Conservation (phyloP, 176 grass and related monocot genomes). For the Bothriochloa decipiens region DNA sequence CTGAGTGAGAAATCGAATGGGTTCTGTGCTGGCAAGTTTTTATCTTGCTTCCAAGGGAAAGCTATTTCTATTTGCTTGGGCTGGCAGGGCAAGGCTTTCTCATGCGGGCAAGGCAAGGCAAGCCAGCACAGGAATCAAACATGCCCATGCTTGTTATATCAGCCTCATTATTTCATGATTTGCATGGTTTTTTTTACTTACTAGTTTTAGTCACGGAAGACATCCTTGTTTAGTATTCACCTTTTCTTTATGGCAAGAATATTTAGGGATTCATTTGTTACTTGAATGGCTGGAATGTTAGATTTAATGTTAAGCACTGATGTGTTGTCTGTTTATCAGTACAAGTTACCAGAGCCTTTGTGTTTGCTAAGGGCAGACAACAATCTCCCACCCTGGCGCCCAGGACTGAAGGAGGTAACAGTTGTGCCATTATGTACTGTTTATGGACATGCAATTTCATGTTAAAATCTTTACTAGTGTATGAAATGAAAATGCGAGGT, state of each 20-base stretch:
- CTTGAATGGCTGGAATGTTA: conserved; percentile 12
- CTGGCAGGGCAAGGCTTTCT: not conserved
- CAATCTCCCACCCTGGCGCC: conserved; percentile 90
- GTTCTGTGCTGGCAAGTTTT: not conserved
- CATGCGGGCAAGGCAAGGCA: not conserved
- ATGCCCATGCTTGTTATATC: not conserved
- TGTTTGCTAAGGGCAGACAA: conserved; percentile 89
- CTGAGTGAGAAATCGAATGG: not conserved
- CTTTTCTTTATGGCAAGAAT: not conserved
- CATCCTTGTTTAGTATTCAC: not conserved
- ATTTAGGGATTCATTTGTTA: conserved; percentile 9
- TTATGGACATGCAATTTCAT: not conserved
- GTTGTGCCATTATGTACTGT: conserved; percentile 17
- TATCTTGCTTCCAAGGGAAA: not conserved
- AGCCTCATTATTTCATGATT: not conserved
- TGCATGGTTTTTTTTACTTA: not conserved
- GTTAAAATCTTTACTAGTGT: not conserved
- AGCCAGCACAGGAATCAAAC: not conserved
- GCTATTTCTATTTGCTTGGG: not conserved
- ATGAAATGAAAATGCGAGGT: not conserved
- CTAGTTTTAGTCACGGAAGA: not conserved
- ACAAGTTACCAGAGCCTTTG: conserved; percentile 83
- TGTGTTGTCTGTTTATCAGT: conserved; percentile 59
- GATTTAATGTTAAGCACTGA: conserved; percentile 24
- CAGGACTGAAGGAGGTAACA: conserved; percentile 77